Evolutionary conservation across 805 yeast genomes (phyloP), one percentile per base, ranked within the genome.

Genomic region (Yamadazyma takamatsuzukensis): DNA sequence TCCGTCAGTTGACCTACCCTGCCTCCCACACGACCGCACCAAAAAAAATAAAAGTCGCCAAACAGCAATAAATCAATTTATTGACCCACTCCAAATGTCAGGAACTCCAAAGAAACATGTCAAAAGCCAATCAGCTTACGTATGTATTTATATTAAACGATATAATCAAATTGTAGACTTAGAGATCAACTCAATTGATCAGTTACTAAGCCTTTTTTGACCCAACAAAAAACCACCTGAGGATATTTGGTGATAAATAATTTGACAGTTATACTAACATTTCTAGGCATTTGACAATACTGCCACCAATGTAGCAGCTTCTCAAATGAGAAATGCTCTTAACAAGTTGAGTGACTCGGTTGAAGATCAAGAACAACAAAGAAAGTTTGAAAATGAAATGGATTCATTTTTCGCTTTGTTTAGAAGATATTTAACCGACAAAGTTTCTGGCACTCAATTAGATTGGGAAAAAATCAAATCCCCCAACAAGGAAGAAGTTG

Each of bases 401-500:
- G 97, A 93, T 64, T 79, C 88, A 23, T 93, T 90, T 60, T 93
- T 93, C 56, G 80, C 93, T 15, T 72, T 93, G 34, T 93, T 87
- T 69, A 83, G 97, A 74, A 78, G 97, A 59, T 93, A 90, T 54
- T 69, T 93, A 41, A 63, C 84, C 27, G 96, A 88, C 58, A 87
- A 88, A 59, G 95, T 96, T 18, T 72, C 85, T 28, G 93, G 89
- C 25, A 78, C 72, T 48, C 73, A 89, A 14, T 68, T 90, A 52
- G 89, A 85, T 48, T 93, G 98, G 98, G 97, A 90, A 39, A 81
- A 83, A 62, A 93, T 93, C 65, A 80, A 84, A 61, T 88, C 97
- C 3, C 98, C 98, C 31, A 68, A 78, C 27, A 76, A 80, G 12
- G 86, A 80, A 48, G 97, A 93, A 67, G 98, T 93, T 42, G 89